Conservation (phyloP, 1,284 basidiomycete species). For the Veloporphyrellus conicus region DNA sequence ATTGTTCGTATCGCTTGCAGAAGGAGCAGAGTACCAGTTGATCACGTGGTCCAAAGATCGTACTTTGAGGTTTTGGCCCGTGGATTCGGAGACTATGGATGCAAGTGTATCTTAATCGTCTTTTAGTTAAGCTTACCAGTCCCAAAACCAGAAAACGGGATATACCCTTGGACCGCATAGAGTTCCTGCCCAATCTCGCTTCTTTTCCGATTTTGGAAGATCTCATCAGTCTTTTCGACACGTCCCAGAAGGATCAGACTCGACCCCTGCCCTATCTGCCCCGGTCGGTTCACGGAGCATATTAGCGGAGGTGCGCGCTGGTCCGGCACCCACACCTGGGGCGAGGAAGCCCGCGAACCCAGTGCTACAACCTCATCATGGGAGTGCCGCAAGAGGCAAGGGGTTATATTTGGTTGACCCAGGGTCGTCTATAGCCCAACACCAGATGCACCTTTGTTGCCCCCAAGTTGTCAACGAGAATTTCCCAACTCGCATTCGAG, state of each 20-base stretch:
- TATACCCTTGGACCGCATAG: slow-evolving; percentile 24
- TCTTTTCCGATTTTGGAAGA: slow-evolving; percentile 15
- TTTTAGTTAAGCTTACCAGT: not conserved
- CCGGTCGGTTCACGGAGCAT: slow-evolving; percentile 64
- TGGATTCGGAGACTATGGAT: slow-evolving; percentile 69
- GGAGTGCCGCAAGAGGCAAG: slow-evolving; percentile 36
- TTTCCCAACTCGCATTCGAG: slow-evolving; percentile 16
- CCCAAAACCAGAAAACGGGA: slow-evolving; percentile 41
- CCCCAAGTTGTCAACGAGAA: slow-evolving; percentile 13
- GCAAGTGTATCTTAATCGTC: slow-evolving; percentile 30
- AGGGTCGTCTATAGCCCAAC: slow-evolving; percentile 13
- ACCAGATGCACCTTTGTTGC: slow-evolving; percentile 20
- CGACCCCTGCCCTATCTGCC: slow-evolving; percentile 51
- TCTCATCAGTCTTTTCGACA: slow-evolving; percentile 45
- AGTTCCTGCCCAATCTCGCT: slow-evolving; percentile 28
- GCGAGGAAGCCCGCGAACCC: slow-evolving; percentile 29
- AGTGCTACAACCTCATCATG: slow-evolving; percentile 34
- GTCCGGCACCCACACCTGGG: slow-evolving; percentile 36
- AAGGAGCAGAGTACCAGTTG: slow-evolving; percentile 80
- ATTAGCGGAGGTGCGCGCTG: slow-evolving; percentile 63
- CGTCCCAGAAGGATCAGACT: slow-evolving; percentile 38
- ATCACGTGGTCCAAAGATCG: slow-evolving; percentile 98
- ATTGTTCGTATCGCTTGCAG: slow-evolving; percentile 27
- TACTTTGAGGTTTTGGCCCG: slow-evolving; percentile 88
- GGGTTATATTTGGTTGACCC: slow-evolving; percentile 26